Base-by-base conservation (phyloP, 345 rosid genomes). In the Eucalyptus tenuipes region DNA sequence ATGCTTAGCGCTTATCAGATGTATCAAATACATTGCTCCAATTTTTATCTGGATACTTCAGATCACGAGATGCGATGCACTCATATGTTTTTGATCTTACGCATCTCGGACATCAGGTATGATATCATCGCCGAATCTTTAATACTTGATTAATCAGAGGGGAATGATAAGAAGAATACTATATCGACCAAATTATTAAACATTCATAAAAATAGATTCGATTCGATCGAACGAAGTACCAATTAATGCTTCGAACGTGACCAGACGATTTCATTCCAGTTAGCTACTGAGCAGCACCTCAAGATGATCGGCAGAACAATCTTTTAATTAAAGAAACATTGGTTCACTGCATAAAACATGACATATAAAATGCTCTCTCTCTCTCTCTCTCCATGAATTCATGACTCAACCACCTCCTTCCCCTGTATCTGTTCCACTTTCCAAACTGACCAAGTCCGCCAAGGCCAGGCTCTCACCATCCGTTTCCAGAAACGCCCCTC, bases 1-100 rank as follows among this genome's bases (percentile, higher is more conserved):
- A 2, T 75, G 82, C 47, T 40, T 1, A 20, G 29, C 2, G 3
- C 42, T 18, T 5, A 5, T 71, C 4, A 6, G 1, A 40, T 1
- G 15, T 20, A 37, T 29, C 29, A 11, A 20, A 2, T 44, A 75
- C 27, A 3, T 40, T 11, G 15, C 47, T 40, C 8, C 24, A 40
- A 20, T 40, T 10, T 20, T 75, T 15, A 40, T 40, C 1, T 3
- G 4, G 11, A 22, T 13, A 75, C 27, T 75, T 75, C 2, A 0
- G 0, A 75, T 75, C 84, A 40, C 29, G 9, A 75, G 24, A 40
- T 37, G 82, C 7, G 14, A 37, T 18, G 14, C 82, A 18, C 25
- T 12, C 13, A 5, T 42, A 37, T 9, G 6, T 37, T 4, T 7
- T 75, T 37, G 27, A 10, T 37, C 7, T 75, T 20, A 2, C 4